Conservation (phyloP, 192 early-diverging fungal genomes). For the Piromyces finnis region DNA sequence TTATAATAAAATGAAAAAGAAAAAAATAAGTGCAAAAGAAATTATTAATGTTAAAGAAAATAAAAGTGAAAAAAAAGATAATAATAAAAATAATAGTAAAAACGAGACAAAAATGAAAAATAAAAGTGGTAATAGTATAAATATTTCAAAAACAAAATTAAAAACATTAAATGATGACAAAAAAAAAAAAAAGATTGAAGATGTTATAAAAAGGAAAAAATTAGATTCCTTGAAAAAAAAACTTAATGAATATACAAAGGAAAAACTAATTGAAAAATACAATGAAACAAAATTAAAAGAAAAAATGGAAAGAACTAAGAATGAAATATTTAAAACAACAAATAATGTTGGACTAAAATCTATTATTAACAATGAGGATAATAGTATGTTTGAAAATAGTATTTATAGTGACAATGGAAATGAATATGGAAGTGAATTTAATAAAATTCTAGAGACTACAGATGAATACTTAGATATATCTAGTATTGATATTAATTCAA, state of each 20-base stretch:
- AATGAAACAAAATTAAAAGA: background rate
- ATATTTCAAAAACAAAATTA: background rate
- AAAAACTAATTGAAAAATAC: background rate
- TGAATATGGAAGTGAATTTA: too few relatives aligned
- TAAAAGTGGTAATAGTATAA: background rate
- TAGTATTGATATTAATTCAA: too few relatives aligned
- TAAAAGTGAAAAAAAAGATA: too few relatives aligned
- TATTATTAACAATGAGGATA: too few relatives aligned
- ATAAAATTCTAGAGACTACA: too few relatives aligned
- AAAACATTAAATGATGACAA: background rate
- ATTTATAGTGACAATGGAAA: background rate
- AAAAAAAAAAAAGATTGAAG: background rate
- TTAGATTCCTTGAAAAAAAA: background rate
- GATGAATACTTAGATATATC: too few relatives aligned
- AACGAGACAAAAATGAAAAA: background rate
- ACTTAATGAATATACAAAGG: background rate
- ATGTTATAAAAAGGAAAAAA: background rate
- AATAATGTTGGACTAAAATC: background rate
- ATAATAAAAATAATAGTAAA: too few relatives aligned
- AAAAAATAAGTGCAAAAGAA: too few relatives aligned
- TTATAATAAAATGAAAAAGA: too few relatives aligned
- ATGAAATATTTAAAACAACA: background rate
- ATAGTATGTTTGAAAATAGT: background rate
- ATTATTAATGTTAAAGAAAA: too few relatives aligned
- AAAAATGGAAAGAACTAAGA: background rate